These are phyloP conservation scores for Ceratocystis harringtonii DNA, from an alignment of 2,329 filamentous ascomycete genomes.

Conservation along the genomic window DNA sequence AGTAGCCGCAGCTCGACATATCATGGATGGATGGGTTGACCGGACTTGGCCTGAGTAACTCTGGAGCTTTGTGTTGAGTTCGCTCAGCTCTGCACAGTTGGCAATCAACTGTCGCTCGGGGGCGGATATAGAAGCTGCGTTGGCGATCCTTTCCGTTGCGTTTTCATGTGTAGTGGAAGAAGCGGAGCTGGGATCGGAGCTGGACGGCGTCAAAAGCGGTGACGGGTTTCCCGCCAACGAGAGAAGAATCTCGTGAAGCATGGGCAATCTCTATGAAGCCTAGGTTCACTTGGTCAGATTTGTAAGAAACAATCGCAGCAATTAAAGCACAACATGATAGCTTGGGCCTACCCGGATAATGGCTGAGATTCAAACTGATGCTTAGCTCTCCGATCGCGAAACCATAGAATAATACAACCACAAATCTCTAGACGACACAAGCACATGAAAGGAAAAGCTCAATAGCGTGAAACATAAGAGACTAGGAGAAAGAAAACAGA, in stretches of 20 bases:
- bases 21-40: conserved; percentile 29
- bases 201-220: conserved; percentile 48
- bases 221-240: conserved; percentile 90
- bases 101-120: conserved; percentile 70
- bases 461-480: neutral
- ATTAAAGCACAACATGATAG: neutral
- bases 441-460: conserved; percentile 4
- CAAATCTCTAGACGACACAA: conserved; percentile 17
- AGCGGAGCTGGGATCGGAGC: conserved; percentile 23
- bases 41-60: conserved; percentile 44
- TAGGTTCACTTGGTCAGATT: neutral
- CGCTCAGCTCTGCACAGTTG: conserved; percentile 61
- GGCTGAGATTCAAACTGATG: conserved; percentile 12
- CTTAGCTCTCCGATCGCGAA: conserved; percentile 11
- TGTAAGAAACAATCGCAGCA: neutral
- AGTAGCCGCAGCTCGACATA: conserved; percentile 76
- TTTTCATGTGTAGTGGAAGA: conserved; percentile 27
- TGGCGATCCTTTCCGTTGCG: conserved; percentile 21
- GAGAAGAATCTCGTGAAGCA: conserved; percentile 98
- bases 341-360: conserved; percentile 7
- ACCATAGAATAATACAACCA: conserved; percentile 16
- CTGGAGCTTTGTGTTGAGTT: conserved; percentile 60
- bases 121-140: conserved; percentile 46
- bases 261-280: conserved; percentile 27
- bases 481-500: neutral